phyloP scores from a whole-genome alignment of 225 moss, liverwort and hornwort species.

The Asterella californica region DNA sequence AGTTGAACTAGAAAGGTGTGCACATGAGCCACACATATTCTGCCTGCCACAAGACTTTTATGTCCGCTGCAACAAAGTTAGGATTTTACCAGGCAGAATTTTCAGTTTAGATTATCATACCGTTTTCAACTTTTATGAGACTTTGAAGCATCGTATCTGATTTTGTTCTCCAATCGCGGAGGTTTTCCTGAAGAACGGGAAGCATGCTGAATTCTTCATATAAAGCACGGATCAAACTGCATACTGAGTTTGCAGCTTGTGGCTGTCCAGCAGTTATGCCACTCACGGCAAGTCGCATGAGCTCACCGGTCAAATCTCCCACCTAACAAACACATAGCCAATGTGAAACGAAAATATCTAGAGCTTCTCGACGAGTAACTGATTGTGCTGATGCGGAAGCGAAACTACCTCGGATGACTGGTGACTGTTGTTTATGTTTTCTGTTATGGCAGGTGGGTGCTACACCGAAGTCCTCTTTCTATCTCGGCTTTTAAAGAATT shows the following conservation, averaged over 20 bases:
- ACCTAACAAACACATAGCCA: slow-evolving; percentile 25
- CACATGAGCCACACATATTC: not conserved
- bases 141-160: slow-evolving; percentile 53
- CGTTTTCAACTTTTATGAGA: slow-evolving; percentile 52
- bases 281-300: slow-evolving; percentile 56
- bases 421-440: not conserved
- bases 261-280: slow-evolving; percentile 48
- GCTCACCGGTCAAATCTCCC: slow-evolving; percentile 55
- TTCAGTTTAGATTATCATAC: slow-evolving; percentile 4
- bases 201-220: slow-evolving; percentile 44
- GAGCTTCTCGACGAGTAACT: not conserved
- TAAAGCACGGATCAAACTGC: slow-evolving; percentile 37
- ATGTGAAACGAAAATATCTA: not conserved
- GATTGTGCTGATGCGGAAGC: not conserved
- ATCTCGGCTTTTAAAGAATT: no score
- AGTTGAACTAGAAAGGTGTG: not conserved
- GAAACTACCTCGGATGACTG: not conserved
- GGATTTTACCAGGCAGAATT: not conserved
- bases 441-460: no score
- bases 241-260: slow-evolving; percentile 40
- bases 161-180: slow-evolving; percentile 42
- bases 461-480: no score
- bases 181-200: slow-evolving; percentile 40
- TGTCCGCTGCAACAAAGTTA: not conserved
- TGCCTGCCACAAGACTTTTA: not conserved